Base-by-base conservation (phyloP, 2,329 filamentous ascomycete species). In the Ophiostoma ulmi region DNA sequence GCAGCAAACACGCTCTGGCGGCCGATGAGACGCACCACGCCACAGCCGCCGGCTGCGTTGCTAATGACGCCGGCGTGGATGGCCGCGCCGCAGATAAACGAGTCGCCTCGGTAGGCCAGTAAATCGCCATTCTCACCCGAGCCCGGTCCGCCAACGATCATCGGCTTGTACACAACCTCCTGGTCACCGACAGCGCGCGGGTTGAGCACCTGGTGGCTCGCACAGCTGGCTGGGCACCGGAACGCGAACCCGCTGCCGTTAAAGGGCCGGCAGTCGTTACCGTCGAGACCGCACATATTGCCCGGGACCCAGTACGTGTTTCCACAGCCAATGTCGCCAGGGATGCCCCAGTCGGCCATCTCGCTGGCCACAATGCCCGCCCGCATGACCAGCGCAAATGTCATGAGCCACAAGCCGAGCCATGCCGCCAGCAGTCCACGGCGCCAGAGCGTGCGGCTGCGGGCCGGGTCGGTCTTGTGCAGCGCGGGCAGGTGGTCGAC, bases 91-190 rank as follows among this genome's bases (percentile, higher is more conserved):
- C 91, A 94, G 71, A 94, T 87, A 79, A 92, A 92, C 26, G 90
- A 93, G 80, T 94, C 91, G 22, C 91, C 93, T 22, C 95, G 90
- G 78, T 98, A 98, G 31, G 91, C 83, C 0, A 90, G 85, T 41
- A 79, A 73, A 11, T 44, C 61, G 22, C 80, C 77, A 39, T 77
- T 78, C 6, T 76, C 75, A 38, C 83, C 80, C 67, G 80, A 79
- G 5, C 82, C 79, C 0, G 87, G 87, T 0, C 90, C 90, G n/a
- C 90, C 90, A 36, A 93, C 83, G 1, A 93, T 85, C n/a, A 92
- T 78, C 0, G 88, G 81, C 35, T 80, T 80, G 76, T 92, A 92
- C 65, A 86, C 81, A 68, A 91, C 81, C 74, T 90, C 86, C 75
- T 89, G 84, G 73, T 88, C 86, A 44, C 92, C 92, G 5, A 95